Conservation (phyloP, 2,329 filamentous ascomycete species). For the Sarocladium brachiariae region DNA sequence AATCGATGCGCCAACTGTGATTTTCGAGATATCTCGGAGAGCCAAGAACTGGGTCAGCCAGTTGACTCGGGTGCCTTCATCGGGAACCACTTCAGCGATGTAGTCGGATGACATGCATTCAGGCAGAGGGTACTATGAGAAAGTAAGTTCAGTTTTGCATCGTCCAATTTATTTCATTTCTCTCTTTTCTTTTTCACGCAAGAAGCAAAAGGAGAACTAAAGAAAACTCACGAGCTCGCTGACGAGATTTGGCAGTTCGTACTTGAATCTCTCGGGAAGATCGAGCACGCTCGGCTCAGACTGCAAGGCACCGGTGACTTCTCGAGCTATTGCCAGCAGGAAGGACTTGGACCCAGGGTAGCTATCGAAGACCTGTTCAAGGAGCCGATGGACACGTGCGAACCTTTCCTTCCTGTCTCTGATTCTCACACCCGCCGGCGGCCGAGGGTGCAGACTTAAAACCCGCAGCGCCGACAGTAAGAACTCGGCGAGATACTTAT, state of each 20-base stretch:
- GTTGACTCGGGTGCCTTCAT: constrained; percentile 19
- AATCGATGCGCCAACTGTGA: constrained; percentile 30
- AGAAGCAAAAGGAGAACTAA: too few species aligned
- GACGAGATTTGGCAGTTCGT: constrained; percentile 29
- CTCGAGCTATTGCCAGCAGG: constrained; percentile 29
- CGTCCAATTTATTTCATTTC: too few species aligned
- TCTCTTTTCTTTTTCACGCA: too few species aligned
- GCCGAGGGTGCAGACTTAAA: constrained; percentile 31
- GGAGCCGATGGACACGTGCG: constrained; percentile 27
- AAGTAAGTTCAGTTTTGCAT: too few species aligned
- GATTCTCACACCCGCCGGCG: constrained; percentile 19
- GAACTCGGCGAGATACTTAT: constrained; percentile 31
- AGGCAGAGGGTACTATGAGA: constrained; percentile 28
- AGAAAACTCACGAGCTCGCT: constrained; percentile 30
- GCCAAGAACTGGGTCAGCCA: constrained; percentile 33
- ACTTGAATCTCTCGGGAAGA: constrained; percentile 25
- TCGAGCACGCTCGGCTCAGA: constrained; percentile 26
- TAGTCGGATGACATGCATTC: constrained; percentile 27
- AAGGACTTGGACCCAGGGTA: constrained; percentile 32
- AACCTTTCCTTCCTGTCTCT: constrained; percentile 31
- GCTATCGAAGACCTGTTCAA: constrained; percentile 32
- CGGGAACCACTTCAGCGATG: constrained; percentile 26
- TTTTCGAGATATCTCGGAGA: constrained; percentile 31
- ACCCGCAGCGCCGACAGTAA: constrained; percentile 30
- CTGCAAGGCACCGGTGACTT: constrained; percentile 27